These are phyloP conservation scores for Saitozyma sp. DNA, from an alignment of 768 basidiomycete species.

Conservation along the genomic window DNA sequence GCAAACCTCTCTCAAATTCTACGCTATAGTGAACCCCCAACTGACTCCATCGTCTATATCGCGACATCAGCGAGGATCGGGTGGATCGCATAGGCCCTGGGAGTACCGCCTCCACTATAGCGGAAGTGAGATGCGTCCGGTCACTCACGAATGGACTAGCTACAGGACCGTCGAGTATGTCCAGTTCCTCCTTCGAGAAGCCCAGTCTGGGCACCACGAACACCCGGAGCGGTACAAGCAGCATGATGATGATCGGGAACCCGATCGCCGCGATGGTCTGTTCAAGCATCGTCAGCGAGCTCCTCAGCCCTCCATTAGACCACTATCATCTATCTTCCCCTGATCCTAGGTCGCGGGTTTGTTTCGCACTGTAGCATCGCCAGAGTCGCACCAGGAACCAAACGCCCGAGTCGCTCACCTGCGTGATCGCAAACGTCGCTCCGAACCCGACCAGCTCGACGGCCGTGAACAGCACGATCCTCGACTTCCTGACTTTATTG, in stretches of 20 bases:
- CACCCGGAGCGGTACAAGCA: conserved; percentile 74
- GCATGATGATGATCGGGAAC: conserved; percentile 83
- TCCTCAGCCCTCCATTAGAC: not conserved
- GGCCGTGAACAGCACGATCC: conserved; percentile 68
- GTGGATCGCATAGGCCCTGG: not conserved
- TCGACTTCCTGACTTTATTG: conserved; percentile 68
- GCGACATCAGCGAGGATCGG: too few relatives aligned
- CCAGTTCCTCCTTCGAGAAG: conserved; percentile 75
- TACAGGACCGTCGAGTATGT: conserved; percentile 82
- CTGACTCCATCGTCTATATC: conserved; percentile 25
- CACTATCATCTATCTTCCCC: too few relatives aligned
- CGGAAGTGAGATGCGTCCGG: not conserved
- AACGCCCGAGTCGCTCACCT: conserved; percentile 60
- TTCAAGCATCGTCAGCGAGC: not conserved
- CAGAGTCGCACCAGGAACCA: conserved; percentile 1
- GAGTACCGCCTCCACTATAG: not conserved
- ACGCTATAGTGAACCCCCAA: conserved; percentile 19
- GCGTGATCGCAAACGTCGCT: conserved; percentile 83
- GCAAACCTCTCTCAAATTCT: not conserved
- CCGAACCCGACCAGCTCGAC: conserved; percentile 83
- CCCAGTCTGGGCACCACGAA: conserved; percentile 67
- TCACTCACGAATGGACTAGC: conserved; percentile 57
- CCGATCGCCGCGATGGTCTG: conserved; percentile 72
- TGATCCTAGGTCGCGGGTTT: too few relatives aligned
- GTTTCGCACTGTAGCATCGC: too few relatives aligned